Conservation (phyloP, 202 grass and related monocot species). For the Bolboschoenoplectus hybrid region DNA sequence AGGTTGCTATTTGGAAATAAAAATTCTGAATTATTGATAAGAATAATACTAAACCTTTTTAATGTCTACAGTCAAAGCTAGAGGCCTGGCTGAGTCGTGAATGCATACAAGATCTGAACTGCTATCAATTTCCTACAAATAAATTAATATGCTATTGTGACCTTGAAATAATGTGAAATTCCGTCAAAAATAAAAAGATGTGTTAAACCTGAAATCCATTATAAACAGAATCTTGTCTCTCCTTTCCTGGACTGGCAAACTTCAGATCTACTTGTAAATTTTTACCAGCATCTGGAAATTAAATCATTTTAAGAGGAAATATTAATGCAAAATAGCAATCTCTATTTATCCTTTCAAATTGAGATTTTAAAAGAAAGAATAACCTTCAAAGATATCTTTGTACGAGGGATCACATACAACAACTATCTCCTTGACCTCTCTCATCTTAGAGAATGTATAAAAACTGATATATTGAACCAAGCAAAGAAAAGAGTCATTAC, state of each 20-base stretch:
- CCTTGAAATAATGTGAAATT: neutral
- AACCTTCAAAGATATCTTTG: constrained; percentile 89
- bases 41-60: constrained; percentile 68
- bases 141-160: neutral
- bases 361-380: constrained; percentile 30
- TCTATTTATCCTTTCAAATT: constrained; percentile 20
- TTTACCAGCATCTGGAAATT: constrained; percentile 62
- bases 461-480: constrained; percentile 54
- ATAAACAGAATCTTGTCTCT: constrained; percentile 97
- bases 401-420: constrained; percentile 93
- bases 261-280: constrained; percentile 75
- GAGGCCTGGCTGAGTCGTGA: constrained; percentile 93
- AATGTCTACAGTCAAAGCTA: constrained; percentile 69
- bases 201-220: constrained; percentile 88
- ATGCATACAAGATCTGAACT: constrained; percentile 90
- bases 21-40: constrained; percentile 14
- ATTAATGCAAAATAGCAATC: constrained; percentile 5
- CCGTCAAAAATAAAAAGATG: constrained; percentile 26
- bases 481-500: constrained; percentile 21
- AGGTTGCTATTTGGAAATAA: constrained; percentile 12
- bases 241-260: constrained; percentile 89
- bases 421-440: constrained; percentile 92
- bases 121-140: constrained; percentile 74
- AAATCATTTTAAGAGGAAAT: constrained; percentile 28
- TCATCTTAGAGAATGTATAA: constrained; percentile 72